These are phyloP conservation scores for Leccinum barrowsii DNA, from an alignment of 768 basidiomycete genomes.

Conservation along the genomic window DNA sequence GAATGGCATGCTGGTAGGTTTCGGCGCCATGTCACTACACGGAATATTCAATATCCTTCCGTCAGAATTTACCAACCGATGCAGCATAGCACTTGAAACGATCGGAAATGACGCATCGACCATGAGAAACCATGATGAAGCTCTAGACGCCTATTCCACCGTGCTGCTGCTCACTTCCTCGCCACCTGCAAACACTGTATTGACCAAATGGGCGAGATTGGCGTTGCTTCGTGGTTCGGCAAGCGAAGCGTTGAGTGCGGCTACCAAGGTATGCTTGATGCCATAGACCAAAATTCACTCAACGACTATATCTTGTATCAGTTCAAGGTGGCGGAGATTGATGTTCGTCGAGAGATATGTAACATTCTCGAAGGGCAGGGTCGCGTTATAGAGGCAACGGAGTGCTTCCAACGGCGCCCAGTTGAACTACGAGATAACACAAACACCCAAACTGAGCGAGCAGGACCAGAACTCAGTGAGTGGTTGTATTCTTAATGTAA, in stretches of 20 bases:
- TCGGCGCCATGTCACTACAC: fast-evolving
- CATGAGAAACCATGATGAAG: not conserved
- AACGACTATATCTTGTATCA: not conserved
- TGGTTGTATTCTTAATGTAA: not conserved
- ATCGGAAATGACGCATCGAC: not conserved
- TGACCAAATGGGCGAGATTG: not conserved
- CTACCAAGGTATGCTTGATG: not conserved
- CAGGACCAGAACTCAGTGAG: not conserved
- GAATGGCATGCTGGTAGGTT: constrained; percentile 8
- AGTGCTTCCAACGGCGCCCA: not conserved
- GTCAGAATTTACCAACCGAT: constrained; percentile 5
- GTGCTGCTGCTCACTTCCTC: not conserved
- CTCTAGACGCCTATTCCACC: not conserved
- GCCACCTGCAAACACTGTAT: not conserved
- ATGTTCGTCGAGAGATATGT: not conserved
- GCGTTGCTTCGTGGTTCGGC: not conserved
- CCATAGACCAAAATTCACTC: not conserved
- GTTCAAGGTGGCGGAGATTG: constrained; percentile 1
- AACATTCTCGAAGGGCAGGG: not conserved
- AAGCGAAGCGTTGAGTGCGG: not conserved
- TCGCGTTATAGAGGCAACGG: not conserved
- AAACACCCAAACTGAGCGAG: not conserved
- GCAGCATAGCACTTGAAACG: not conserved
- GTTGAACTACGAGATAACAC: not conserved
- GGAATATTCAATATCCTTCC: not conserved